Evolutionary conservation across 805 yeast species (phyloP), one percentile per base, ranked within the genome.

Genomic region (Lipomyces starkeyi): DNA sequence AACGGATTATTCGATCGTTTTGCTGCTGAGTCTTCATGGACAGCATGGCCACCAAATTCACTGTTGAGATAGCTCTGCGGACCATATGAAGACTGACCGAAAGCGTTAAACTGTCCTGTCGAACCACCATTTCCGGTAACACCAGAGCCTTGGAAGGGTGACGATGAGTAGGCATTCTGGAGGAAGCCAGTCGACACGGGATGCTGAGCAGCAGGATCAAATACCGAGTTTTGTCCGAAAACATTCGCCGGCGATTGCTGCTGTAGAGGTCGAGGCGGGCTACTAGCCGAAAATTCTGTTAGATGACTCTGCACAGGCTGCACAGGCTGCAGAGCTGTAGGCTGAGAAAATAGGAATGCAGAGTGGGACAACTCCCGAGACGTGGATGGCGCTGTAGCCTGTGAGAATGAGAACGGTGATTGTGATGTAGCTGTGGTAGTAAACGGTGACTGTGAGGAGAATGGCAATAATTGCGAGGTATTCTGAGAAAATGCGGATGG

Each of bases 1-100:
- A 91, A 91, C 62, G 97, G 97, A 78, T 90, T 91, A 78, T 90
- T 90, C 25, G 91, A 83, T 2, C 93, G 81, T 76, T 78, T 81
- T 70, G 75, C 76, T 82, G 74, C 78, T 80, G 81, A 62, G 76
- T 82, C 67, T 80, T 78, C 47, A 27, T 56, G 65, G 20, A 27
- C 57, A n/a, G 34, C 32, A n/a, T 73, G 73, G 32, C 35, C 61
- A 22, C 56, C 64, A 20, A 29, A 27, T 25, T 37, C 58, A 34
- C 37, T 29, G 20, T 34, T 8, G 7, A 25, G 40, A 32, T 25
- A 17, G 11, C 47, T 63, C 40, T 22, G 43, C 11, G 17, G 49
- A 27, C n/a, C 34, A 35, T 34, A 17, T 58, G 25, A 43, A 35
- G 20, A 20, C 22, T 32, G 40, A n/a, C 35, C 47, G 60, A 54